Evolutionary conservation across 2,329 filamentous ascomycete genomes (phyloP), one percentile per base, ranked within the genome.

Genomic region (Clarireedia hainanense): DNA sequence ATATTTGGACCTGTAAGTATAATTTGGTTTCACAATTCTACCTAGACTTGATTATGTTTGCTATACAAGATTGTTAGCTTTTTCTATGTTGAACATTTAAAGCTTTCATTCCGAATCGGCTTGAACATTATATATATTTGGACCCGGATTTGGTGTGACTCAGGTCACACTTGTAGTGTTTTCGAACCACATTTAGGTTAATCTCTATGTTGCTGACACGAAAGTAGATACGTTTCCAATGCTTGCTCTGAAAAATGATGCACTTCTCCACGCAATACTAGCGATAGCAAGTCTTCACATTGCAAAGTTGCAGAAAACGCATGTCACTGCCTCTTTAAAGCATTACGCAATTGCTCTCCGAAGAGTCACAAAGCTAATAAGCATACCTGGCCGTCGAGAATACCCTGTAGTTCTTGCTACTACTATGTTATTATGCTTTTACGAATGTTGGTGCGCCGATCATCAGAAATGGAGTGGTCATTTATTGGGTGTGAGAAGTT

Each of bases 381-480:
- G 82, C 47, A 80, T 88, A 26, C 76, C 83, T 0, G 78, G 76
- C 47, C 83, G 84, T 64, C 83, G 91, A 52, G 83, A 85, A 7
- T 84, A 90, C 55, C 81, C 89, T 7, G 84, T 89, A 1, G 96
- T 91, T 0, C 75, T 97, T n/a, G 92, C 91, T 6, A 91, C 91
- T 2, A 91, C 89, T 0, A 75, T 96, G 37, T 75, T 97, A 6
- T 78, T 99, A 6, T 89, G 85, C 0, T 97, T 91, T 69, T 97
- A 95, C 66, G 94, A 97, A 69, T 89, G 96, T 17, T 94, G 92
- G 85, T 88, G 87, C 37, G 92, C 91, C 23, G 92, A 99, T 63
- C 92, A 97, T 65, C 84, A 87, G 55, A 96, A 96, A 69, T 99
- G 94, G 94, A 94, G 89, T 66, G 92, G 88, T 59, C 94, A 97